phyloP scores from a whole-genome alignment of 208 protist genomes.

The Trypanosoma cruzi region DNA sequence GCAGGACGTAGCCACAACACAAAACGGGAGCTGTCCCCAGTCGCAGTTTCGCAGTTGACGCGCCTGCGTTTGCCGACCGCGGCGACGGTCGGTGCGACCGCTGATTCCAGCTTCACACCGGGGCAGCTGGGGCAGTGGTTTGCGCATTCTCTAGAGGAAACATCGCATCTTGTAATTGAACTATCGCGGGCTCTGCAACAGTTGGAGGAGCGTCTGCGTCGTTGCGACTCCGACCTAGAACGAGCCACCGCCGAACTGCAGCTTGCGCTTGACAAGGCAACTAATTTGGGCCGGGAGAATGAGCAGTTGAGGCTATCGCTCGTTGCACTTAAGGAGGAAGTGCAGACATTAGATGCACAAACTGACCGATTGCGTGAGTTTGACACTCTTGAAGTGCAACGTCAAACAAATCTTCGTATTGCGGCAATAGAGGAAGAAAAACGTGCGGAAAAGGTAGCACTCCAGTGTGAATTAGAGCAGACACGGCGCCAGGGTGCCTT shows the following conservation, averaged over 20 bases:
- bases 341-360: constrained; percentile 26
- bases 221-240: constrained; percentile 1
- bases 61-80: constrained; percentile 14
- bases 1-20: neutral
- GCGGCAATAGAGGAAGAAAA: constrained; percentile 15
- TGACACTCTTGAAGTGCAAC: constrained; percentile 2
- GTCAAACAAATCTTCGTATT: neutral
- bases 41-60: neutral
- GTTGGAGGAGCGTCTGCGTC: constrained; percentile 14
- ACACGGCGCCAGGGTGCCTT: constrained; percentile 12
- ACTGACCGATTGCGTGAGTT: constrained; percentile 23
- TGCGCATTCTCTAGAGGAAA: constrained; percentile 19
- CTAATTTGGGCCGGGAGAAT: constrained; percentile 18
- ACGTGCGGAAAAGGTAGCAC: constrained; percentile 4
- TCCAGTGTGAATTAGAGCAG: constrained; percentile 21
- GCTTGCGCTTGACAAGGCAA: constrained; percentile 12
- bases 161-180: constrained; percentile 2
- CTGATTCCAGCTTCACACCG: neutral
- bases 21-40: neutral
- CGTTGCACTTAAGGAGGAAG: constrained; percentile 22
- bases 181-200: constrained; percentile 9
- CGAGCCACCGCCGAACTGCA: neutral
- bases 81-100: neutral
- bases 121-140: constrained; percentile 23
- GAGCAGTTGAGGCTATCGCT: constrained; percentile 17